Base-by-base conservation (phyloP, 2,329 filamentous ascomycete genomes). In the Coniochaeta pulveracea region DNA sequence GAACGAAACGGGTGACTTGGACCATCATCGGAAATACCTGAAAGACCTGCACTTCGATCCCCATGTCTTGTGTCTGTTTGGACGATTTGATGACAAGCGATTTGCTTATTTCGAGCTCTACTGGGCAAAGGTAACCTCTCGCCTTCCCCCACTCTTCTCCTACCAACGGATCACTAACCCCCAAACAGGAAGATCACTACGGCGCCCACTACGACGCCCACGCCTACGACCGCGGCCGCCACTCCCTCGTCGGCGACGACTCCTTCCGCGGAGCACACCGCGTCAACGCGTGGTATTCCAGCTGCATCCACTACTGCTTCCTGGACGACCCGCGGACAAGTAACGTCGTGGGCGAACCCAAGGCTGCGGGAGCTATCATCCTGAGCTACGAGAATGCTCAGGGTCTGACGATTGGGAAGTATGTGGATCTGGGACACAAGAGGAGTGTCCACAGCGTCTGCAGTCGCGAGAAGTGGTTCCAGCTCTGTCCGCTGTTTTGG, bases 51-150 rank as follows among this genome's bases (percentile, higher is more conserved):
- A 84, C 47, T 64, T 72, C 21, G 80, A 85, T 50, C 71, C 76
- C 15, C 80, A 85, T 50, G 69, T 78, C 37, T 57, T 83, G 34
- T 71, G 73, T 24, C 58, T 85, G 27, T 61, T 85, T 36, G 80
- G 74, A 5, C 69, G 69, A 11, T 85, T 82, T 51, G 69, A 85
- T 37, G 75, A 80, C 19, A 65, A 63, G 1, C 67, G 61, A 27
- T 85, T 85, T 50, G 73, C 78, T 0, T 85, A 85, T 51, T 85
- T 80, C 47, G 80, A 85, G 51, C 60, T 85, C 4, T 85, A 85
- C 52, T 85, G 80, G 80, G 75, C 74, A 22, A 76, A 75, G 61
- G 69, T 71, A 56, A 40, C 54, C 26, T 37, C 39, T 10, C 40
- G 41, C 12, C 38, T 38, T 33, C 40, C 40, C 29, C 28, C 16